phyloP scores from a whole-genome alignment of 1,139 yeast species.

The Diutina pseudorugosa region DNA sequence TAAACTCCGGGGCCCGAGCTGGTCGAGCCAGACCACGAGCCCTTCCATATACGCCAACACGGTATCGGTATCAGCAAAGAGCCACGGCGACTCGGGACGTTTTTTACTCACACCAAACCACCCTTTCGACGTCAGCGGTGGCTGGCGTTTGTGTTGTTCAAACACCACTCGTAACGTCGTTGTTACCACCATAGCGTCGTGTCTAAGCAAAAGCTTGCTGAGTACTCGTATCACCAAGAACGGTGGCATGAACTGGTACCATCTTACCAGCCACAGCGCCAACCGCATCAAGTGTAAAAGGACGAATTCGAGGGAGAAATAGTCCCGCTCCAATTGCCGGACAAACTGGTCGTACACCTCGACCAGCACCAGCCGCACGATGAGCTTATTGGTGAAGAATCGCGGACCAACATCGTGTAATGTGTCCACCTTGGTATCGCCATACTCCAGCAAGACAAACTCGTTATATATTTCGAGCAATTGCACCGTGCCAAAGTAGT shows the following conservation, averaged over 20 bases:
- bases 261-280: conserved; percentile 28
- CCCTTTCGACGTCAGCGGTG: conserved; percentile 7
- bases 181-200: conserved; percentile 22
- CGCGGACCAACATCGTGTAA: conserved; percentile 15
- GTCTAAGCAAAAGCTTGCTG: conserved; percentile 17
- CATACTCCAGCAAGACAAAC: conserved; percentile 16
- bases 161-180: conserved; percentile 23
- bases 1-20: neutral
- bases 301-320: conserved; percentile 23
- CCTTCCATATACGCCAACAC: conserved; percentile 22
- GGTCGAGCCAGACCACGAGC: conserved; percentile 21
- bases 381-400: conserved; percentile 23
- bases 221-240: conserved; percentile 19
- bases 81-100: conserved; percentile 9
- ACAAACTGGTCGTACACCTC: conserved; percentile 15
- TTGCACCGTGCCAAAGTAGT: conserved; percentile 27
- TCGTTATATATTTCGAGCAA: conserved; percentile 29
- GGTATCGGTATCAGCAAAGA: conserved; percentile 22
- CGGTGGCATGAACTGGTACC: conserved; percentile 29
- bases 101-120: conserved; percentile 9
- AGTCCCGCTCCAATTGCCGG: conserved; percentile 16
- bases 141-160: conserved; percentile 18
- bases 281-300: conserved; percentile 22
- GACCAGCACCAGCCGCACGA: conserved; percentile 16
- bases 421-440: neutral